Evolutionary conservation across 1,284 basidiomycete genomes (phyloP), one percentile per base, ranked within the genome.

Genomic region (Flammula alnicola): DNA sequence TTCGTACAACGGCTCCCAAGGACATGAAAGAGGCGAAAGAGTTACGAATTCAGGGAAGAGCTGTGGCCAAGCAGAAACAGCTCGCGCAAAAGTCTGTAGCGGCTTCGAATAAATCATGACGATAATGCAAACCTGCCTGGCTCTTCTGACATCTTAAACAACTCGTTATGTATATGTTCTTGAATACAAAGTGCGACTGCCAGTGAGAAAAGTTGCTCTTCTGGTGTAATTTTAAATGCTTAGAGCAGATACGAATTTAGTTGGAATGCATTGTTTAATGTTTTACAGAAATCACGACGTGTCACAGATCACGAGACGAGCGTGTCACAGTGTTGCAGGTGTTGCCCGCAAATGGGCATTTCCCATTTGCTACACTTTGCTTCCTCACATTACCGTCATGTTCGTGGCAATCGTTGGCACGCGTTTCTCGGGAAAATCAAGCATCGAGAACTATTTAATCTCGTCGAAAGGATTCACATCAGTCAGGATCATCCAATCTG

Each of bases 381-480:
- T 11, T 19, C 35, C 22, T 25, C 19, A 35, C n/a, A n/a, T n/a
- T 38, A 17, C 12, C 25, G 25, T 29, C 52, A 75, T 76, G 72
- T 85, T 98, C 65, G 85, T 99, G 61, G 86, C 91, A 9, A 81
- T 99, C 48, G 78, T 97, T 29, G 96, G 96, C 11, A 88, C 94
- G 0, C 82, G 83, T 1, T 83, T 75, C 26, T 79, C 93, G 4
- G 96, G 96, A 16, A 97, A 95, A 69, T 78, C 84, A 8, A 81
- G 84, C 0, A 75, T 98, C 11, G 79, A 88, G 44, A 72, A 85
- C 10, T 95, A 91, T 65, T 81, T 98, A 11, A 72, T 84, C 17
- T 63, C 65, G 19, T 63, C 49, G 62, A 78, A 74, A 52, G 78
- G 76, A 2, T 89, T 89, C 58, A 71, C 64, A 12, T 63, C 73